Base-by-base conservation (phyloP, 306 rosid genomes). In the Delonix regia region DNA sequence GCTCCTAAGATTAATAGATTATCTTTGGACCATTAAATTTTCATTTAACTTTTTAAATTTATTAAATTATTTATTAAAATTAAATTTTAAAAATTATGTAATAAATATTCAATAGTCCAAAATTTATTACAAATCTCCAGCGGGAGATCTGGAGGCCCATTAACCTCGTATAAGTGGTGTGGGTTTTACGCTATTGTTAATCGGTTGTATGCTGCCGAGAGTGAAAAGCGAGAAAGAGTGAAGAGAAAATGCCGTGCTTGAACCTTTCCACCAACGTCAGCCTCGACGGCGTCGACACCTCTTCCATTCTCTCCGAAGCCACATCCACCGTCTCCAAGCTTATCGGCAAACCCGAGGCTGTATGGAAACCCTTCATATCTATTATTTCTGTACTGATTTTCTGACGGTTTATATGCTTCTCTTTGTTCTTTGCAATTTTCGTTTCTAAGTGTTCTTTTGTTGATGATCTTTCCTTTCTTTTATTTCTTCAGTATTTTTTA, bases 251-350 rank as follows among this genome's bases (percentile, higher is more conserved):
- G 99, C 97, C 98, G 76, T 92, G 98, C 90, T 90, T 95, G 24
- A 95, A 89, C 84, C 42, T 95, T 79, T 89, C 97, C 36, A 86
- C 92, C 33, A 95, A 95, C 89, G 93, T 95, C 28, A 62, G 72
- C 85, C 88, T 91, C 0, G 95, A 89, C 7, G 93, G 94, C 55
- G 82, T 92, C 1, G 97, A 92, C 89, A 88, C 96, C 85, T 95
- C 99, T 70, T 85, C 94, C 83, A 84, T 95, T 81, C 96, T 95
- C 72, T 87, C 99, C 3, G 96, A 95, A 74, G 96, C 97, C 80
- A 90, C 97, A 84, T 91, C 99, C 83, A 81, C 88, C 53, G 95
- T 94, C 72, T 89, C 99, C 71, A 75, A 34, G 15, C 33, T 94
- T 83, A 75, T 88, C 81, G 95, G 91, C 76, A 94, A 89, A 72